Conservation (phyloP, 805 yeast genomes). For the Jamesozyma spencerorum region DNA sequence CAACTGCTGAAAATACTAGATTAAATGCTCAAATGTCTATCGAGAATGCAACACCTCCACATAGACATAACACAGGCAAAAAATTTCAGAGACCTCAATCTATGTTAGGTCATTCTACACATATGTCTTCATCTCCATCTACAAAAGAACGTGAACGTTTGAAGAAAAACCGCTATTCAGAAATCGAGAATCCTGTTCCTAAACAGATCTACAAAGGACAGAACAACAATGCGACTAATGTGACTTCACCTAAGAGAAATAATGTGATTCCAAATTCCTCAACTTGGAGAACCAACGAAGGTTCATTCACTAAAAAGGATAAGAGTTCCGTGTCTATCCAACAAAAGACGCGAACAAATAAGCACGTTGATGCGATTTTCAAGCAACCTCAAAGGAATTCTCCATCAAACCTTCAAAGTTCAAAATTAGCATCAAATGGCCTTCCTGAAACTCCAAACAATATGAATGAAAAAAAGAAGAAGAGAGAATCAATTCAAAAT, state of each 20-base stretch:
- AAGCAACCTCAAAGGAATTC: no score
- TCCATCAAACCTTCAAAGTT: no score
- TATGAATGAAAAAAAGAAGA: no score
- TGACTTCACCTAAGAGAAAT: background rate
- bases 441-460: no score
- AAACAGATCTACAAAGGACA: background rate
- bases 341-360: no score
- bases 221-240: background rate
- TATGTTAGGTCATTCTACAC: constrained; percentile 6
- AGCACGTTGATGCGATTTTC: no score
- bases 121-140: constrained; percentile 11
- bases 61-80: constrained; percentile 8
- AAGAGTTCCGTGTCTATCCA: no score
- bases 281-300: no score
- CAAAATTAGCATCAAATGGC: no score
- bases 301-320: no score
- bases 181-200: background rate
- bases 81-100: constrained; percentile 18
- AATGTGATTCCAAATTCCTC: no score
- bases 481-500: no score
- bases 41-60: constrained; percentile 10
- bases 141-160: constrained; percentile 9
- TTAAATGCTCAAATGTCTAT: constrained; percentile 52
- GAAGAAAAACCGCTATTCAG: constrained; percentile 10
- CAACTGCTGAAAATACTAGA: constrained; percentile 75